These are phyloP conservation scores for Xerocomellus intermedius DNA, from an alignment of 768 basidiomycete species.

Conservation along the genomic window DNA sequence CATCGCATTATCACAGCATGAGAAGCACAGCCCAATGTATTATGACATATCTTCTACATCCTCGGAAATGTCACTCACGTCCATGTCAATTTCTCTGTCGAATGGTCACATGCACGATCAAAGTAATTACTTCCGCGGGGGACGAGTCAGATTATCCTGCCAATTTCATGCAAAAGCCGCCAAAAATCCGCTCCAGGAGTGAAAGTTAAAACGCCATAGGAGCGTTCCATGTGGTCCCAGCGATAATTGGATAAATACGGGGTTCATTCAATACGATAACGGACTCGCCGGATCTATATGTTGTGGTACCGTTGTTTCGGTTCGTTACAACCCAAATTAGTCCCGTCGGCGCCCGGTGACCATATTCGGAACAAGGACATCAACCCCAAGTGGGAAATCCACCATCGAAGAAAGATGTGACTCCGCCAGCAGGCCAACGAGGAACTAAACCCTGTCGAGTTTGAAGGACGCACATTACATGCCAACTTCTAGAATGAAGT, in stretches of 20 bases:
- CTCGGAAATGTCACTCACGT: conserved; percentile 17
- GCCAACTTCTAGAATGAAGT: background rate
- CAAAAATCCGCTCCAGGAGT: conserved; percentile 9
- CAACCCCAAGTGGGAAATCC: conserved; percentile 2
- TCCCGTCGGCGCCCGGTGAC: conserved; percentile 4
- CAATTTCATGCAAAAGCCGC: conserved; percentile 1
- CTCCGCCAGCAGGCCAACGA: background rate
- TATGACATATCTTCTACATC: background rate
- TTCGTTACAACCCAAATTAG: conserved; percentile 14
- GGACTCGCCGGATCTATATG: conserved; percentile 15
- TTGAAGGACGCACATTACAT: background rate
- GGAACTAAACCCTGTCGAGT: background rate
- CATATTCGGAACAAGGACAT: conserved; percentile 19
- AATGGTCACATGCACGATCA: conserved; percentile 2
- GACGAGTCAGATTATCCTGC: background rate
- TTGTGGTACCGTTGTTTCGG: conserved; percentile 23
- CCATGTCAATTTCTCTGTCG: background rate
- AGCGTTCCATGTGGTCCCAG: conserved; percentile 6
- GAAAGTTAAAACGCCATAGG: conserved; percentile 5
- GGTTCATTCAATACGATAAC: conserved; percentile 10
- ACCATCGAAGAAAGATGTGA: conserved; percentile 7
- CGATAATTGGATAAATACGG: background rate
- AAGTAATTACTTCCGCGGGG: conserved; percentile 8
- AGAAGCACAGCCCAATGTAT: background rate
- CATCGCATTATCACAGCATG: background rate